Evolutionary conservation across 441 rosid species (phyloP), one percentile per base, ranked within the genome.

Genomic region (Erodium trifolium): DNA sequence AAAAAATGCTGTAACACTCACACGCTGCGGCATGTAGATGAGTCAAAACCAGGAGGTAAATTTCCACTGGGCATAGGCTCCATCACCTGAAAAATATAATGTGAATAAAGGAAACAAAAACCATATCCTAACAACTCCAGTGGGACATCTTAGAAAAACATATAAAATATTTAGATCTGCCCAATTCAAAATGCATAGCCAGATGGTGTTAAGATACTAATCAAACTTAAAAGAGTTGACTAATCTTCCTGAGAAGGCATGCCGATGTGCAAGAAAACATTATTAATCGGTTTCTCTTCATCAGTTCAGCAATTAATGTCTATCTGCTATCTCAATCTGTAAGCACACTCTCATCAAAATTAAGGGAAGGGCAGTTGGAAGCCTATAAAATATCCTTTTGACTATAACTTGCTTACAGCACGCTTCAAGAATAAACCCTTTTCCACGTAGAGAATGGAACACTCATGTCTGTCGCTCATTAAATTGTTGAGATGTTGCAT

Each of bases 31-130:
- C 99, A 94, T 86, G 96, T 82, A 80, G 84, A 88, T 68, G 96
- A 91, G 87, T 92, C 99, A 88, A 94, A 90, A 88, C 97, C 99
- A 76, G 97, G 94, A 81, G 97, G 99, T 80, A 94, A 88, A 83
- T 94, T 94, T 84, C 99, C 98, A 82, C 98, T 90, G 78, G 97
- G 96, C 67, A 91, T 85, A 65, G 97, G 97, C 84, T 94, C 96
- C 79, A 94, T 87, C 99, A 91, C 96, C 90, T 78, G 84, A 84
- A 45, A 19, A 81, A 81, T 79, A 76, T 62, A 77, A 73, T 60
- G 78, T 81, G 81, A 72, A 69, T 17, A 35, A 71, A 66, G 70
- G 19, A 53, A 71, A 70, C 43, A 65, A 67, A 13, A 60, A 13
- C 8, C 4, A 53, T 53, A 53, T 53, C 60, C 37, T 34, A 34